Conservation (phyloP, 2,329 filamentous ascomycete species). For the Ophiostoma quercus region DNA sequence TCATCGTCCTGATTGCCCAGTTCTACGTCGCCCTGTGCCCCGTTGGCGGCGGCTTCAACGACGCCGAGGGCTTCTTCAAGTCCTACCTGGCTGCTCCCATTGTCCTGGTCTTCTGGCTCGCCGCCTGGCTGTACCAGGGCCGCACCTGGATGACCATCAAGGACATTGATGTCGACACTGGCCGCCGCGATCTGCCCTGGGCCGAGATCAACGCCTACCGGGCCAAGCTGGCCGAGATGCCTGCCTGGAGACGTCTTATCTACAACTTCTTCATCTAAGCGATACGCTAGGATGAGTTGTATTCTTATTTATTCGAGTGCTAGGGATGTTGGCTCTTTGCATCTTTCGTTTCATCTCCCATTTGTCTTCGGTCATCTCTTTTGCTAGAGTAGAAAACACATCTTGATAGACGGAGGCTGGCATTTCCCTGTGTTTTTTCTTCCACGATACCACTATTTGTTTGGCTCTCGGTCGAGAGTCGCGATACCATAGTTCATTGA, state of each 20-base stretch:
- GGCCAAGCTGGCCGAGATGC: conserved; percentile 25
- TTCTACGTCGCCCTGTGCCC: conserved; percentile 42
- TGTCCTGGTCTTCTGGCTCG: conserved; percentile 48
- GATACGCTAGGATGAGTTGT: background rate
- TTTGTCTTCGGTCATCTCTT: background rate
- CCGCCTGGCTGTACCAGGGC: conserved; percentile 60
- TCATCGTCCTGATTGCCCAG: conserved; percentile 53
- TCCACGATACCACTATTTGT: conserved; percentile 13
- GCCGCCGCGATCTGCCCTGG: conserved; percentile 59
- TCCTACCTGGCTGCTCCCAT: conserved; percentile 51
- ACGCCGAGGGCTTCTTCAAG: conserved; percentile 48
- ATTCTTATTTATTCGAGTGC: background rate
- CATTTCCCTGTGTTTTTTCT: background rate
- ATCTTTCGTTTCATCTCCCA: background rate
- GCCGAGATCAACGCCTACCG: conserved; percentile 35
- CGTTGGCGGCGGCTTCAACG: conserved; percentile 32
- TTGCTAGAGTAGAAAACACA: background rate
- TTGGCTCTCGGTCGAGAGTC: background rate
- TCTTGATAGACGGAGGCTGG: background rate
- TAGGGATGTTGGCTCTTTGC: background rate
- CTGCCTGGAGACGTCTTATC: conserved; percentile 24
- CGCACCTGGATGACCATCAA: conserved; percentile 50
- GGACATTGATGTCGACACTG: conserved; percentile 63
- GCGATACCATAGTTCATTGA: conserved; percentile 1
- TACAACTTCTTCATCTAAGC: conserved; percentile 21